Evolutionary conservation across 2,329 filamentous ascomycete species (phyloP).

Genomic region (Xylariaceae sp.): DNA sequence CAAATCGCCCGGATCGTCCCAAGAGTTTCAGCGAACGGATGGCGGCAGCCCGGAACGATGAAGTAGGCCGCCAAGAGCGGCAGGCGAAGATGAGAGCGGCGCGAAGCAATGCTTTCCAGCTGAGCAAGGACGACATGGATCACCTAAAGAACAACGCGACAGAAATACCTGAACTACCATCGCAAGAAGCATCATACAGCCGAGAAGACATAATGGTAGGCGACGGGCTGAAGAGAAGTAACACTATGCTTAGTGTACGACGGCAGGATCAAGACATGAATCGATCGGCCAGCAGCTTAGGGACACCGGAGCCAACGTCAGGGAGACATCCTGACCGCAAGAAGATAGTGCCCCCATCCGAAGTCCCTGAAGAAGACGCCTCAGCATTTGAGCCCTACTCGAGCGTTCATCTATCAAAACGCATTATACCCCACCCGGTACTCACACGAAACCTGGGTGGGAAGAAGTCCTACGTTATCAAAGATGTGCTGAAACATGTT

Average conservation of each 20-base stretch:
- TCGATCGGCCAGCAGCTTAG: conserved; percentile 11
- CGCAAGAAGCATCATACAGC: conserved; percentile 50
- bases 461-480: conserved; percentile 73
- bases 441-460: conserved; percentile 72
- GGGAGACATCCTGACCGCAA: conserved; percentile 12
- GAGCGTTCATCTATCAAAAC: conserved; percentile 73
- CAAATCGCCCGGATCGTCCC: conserved; percentile 31
- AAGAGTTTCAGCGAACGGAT: conserved; percentile 81
- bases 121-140: conserved; percentile 56
- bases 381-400: conserved; percentile 84
- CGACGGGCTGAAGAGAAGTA: conserved; percentile 37
- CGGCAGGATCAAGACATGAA: conserved; percentile 13
- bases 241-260: conserved; percentile 34
- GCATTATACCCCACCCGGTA: conserved; percentile 76
- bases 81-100: conserved; percentile 48
- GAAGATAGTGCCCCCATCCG: conserved; percentile 27
- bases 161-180: conserved; percentile 46
- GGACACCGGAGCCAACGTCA: conserved; percentile 15
- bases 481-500: conserved; percentile 74
- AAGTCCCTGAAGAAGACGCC: conserved; percentile 42
- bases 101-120: conserved; percentile 53
- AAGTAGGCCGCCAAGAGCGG: conserved; percentile 45
- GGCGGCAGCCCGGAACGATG: conserved; percentile 61
- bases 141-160: conserved; percentile 54
- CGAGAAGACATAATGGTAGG: conserved; percentile 57